Conservation (phyloP, 2,329 filamentous ascomycete species). For the Aspergillus puulaauensis region DNA sequence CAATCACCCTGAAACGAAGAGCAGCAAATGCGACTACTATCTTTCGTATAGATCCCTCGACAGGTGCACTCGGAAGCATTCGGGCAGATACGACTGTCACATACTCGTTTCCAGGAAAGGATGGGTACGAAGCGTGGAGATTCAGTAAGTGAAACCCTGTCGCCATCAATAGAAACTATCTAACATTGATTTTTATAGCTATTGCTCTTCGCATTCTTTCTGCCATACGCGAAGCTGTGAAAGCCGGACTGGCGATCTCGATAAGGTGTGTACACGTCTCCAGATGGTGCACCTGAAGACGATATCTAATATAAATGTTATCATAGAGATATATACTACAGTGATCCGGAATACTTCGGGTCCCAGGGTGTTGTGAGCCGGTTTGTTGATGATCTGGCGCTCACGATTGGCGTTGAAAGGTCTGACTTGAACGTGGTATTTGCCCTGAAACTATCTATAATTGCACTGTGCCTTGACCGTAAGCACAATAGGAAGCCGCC, state of each 20-base stretch:
- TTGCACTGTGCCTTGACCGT: not conserved
- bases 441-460: not conserved
- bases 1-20: constrained; percentile 31
- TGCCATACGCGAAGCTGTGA: constrained; percentile 54
- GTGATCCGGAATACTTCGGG: constrained; percentile 59
- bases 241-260: constrained; percentile 50
- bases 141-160: constrained; percentile 28
- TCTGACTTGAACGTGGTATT: constrained; percentile 57
- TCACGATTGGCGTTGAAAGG: constrained; percentile 58
- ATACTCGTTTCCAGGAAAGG: constrained; percentile 57
- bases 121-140: constrained; percentile 57
- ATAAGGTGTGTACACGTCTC: constrained; percentile 50
- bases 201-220: constrained; percentile 57
- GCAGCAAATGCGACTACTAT: constrained; percentile 18
- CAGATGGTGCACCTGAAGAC: not conserved
- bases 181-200: constrained; percentile 36
- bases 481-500: constrained; percentile 36
- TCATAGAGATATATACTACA: constrained; percentile 63
- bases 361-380: constrained; percentile 58
- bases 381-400: constrained; percentile 61
- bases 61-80: constrained; percentile 27
- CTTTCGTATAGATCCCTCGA: constrained; percentile 30
- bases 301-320: not conserved
- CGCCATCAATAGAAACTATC: not conserved
- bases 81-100: constrained; percentile 23